Base-by-base conservation (phyloP, 305 asterid species). In the Fraxinus angustifolia region DNA sequence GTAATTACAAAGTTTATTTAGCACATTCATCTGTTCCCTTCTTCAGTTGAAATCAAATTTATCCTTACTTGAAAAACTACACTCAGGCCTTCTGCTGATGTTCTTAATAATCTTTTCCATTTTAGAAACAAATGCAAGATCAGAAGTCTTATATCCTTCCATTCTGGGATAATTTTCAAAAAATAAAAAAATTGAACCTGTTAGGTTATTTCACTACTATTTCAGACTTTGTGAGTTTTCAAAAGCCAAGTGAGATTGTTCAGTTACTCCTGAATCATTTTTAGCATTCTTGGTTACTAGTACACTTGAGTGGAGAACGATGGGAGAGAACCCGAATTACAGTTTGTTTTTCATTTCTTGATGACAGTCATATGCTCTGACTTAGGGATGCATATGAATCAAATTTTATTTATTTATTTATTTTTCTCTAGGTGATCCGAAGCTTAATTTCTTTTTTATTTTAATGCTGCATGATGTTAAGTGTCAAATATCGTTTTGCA, bases 401-500 rank as follows among this genome's bases (percentile, higher is more conserved):
- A 28, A 74, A 28, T 36, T 26, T 62, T 67, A 48, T 4, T 31
- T 79, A 71, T 36, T 73, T 30, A 21, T 34, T 62, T 73, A 48
- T 4, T 19, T 79, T 23, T 16, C 16, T 76, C 60, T 12, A 6
- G 79, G 31, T 19, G 35, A 33, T 26, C 67, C 0, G 10, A 56
- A 1, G 10, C 67, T 56, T 56, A 16, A 56, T n/a, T 16, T 56
- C 78, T 16, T 19, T 6, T 8, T 36, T 40, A 36, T 10, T 40
- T 50, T 38, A 12, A 3, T 74, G 60, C 6, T 4, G 28, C 8
- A 0, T 42, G 53, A 50, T 62, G 40, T 75, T 60, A 23, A 62
- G 34, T 45, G 65, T 81, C 78, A 60, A 17, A 28, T 82, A 30
- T 84, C 56, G 67, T 76, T 84, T 85, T 89, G 87, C 85, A 96